phyloP scores from a whole-genome alignment of 2,329 filamentous ascomycete species.

The Ophiosphaerella narmari region DNA sequence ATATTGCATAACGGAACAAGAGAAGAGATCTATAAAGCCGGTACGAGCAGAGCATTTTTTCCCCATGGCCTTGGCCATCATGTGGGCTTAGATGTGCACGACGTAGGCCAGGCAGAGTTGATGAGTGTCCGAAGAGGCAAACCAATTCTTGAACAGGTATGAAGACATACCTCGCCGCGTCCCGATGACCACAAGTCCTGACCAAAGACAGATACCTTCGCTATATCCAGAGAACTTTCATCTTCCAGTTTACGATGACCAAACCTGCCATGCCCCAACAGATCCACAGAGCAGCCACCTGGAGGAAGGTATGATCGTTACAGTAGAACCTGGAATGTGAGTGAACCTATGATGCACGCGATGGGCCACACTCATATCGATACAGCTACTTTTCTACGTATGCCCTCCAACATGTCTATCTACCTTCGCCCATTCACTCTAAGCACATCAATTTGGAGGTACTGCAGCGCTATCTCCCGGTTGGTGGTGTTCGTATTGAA shows the following conservation, averaged over 20 bases:
- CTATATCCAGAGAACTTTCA: constrained; percentile 41
- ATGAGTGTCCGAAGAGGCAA: constrained; percentile 38
- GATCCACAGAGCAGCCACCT: constrained; percentile 45
- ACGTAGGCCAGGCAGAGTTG: constrained; percentile 52
- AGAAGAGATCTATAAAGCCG: constrained; percentile 74
- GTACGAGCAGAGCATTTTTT: constrained; percentile 88
- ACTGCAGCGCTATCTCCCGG: constrained; percentile 79
- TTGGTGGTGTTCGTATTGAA: constrained; percentile 75
- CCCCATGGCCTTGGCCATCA: constrained; percentile 92
- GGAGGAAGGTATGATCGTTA: constrained; percentile 61
- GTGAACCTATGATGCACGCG: constrained; percentile 1
- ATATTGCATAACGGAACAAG: constrained; percentile 68
- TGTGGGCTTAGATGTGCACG: constrained; percentile 90
- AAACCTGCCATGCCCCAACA: constrained; percentile 37
- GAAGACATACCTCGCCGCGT: background rate
- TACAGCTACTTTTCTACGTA: constrained; percentile 89
- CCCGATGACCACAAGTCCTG: constrained; percentile 1
- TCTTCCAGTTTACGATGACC: constrained; percentile 35
- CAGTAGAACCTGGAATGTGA: constrained; percentile 59
- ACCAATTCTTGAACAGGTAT: constrained; percentile 29
- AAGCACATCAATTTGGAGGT: constrained; percentile 77
- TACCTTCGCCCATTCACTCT: constrained; percentile 71
- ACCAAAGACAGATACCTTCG: constrained; percentile 31
- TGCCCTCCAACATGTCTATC: constrained; percentile 76
- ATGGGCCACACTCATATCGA: constrained; percentile 1